Percentiles rank a stretch among this genome's conserved stretches.
phyloP scores from a whole-genome alignment of 2,329 filamentous ascomycete species.

The Claviceps sorghi region DNA sequence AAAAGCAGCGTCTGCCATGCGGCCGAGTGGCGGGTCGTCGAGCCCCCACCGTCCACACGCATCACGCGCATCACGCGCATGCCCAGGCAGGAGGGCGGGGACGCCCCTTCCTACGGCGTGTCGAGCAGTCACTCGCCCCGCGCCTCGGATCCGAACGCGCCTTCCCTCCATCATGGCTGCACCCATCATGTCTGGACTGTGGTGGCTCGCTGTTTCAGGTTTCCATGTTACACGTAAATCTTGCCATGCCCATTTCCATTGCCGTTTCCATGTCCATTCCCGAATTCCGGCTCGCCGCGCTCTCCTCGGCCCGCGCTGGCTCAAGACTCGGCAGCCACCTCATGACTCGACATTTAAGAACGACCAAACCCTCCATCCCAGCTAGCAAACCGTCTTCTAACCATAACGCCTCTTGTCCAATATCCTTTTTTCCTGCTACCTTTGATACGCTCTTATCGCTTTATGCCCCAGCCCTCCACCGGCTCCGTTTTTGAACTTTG shows the following conservation, averaged over 20 bases:
- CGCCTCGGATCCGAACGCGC: not conserved
- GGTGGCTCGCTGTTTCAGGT: too few relatives aligned
- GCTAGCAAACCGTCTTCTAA: too few relatives aligned
- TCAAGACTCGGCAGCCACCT: not conserved
- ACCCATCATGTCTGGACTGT: too few relatives aligned
- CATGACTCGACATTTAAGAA: not conserved
- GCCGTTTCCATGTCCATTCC: not conserved
- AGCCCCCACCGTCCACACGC: too few relatives aligned
- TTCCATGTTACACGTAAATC: too few relatives aligned
- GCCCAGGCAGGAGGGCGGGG: not conserved
- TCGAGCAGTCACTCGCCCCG: too few relatives aligned
- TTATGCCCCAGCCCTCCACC: not conserved
- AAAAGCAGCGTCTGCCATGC: not conserved
- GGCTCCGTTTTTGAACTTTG: not conserved
- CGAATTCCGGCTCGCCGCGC: too few relatives aligned
- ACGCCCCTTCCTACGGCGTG: not conserved
- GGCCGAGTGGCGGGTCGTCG: not conserved
- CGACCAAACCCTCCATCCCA: too few relatives aligned
- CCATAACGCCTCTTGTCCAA: not conserved
- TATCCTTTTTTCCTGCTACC: not conserved
- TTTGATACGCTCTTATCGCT: not conserved
- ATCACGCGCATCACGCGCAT: too few relatives aligned
- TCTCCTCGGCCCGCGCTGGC: not conserved
- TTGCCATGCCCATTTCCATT: not conserved
- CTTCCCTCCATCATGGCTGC: not conserved